These are phyloP conservation scores for Zhuliangozyma blackwelliae DNA, from an alignment of 1,139 yeast species.

Conservation along the genomic window DNA sequence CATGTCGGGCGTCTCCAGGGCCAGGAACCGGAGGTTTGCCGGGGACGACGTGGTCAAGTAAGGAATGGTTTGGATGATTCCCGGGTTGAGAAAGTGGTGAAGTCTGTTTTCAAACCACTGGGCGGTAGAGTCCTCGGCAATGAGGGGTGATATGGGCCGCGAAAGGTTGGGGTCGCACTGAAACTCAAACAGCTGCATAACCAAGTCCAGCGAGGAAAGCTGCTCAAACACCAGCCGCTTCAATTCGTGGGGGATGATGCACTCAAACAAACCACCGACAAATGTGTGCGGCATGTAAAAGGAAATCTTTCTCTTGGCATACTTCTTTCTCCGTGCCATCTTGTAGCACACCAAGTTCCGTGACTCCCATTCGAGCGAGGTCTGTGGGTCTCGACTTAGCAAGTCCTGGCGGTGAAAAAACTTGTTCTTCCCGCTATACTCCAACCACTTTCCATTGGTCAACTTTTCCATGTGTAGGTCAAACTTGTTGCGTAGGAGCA, in stretches of 20 bases:
- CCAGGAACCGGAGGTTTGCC: conserved; percentile 39
- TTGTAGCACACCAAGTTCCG: conserved; percentile 50
- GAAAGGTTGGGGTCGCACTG: conserved; percentile 35
- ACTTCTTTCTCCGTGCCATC: conserved; percentile 59
- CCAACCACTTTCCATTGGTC: conserved; percentile 18
- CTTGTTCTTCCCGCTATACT: conserved; percentile 24
- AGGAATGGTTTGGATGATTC: conserved; percentile 50
- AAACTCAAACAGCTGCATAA: conserved; percentile 17
- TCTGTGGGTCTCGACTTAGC: conserved; percentile 17
- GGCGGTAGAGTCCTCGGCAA: conserved; percentile 51
- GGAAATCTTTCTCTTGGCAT: conserved; percentile 45
- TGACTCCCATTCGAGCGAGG: conserved; percentile 26
- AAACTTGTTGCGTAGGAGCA: conserved; percentile 13
- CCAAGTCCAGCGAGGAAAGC: conserved; percentile 13
- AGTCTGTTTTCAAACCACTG: conserved; percentile 41
- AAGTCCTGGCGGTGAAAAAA: conserved; percentile 18
- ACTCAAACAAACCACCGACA: conserved; percentile 65
- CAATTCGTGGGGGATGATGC: conserved; percentile 31
- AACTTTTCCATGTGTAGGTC: conserved; percentile 21
- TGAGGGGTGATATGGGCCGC: conserved; percentile 52
- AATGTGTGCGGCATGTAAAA: conserved; percentile 56
- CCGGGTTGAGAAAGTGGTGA: conserved; percentile 19
- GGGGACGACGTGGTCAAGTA: conserved; percentile 50
- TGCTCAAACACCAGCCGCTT: conserved; percentile 17
- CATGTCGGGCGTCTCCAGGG: conserved; percentile 25